phyloP scores from a whole-genome alignment of 495 filamentous ascomycete species.

The Hypoxylon intermedium region DNA sequence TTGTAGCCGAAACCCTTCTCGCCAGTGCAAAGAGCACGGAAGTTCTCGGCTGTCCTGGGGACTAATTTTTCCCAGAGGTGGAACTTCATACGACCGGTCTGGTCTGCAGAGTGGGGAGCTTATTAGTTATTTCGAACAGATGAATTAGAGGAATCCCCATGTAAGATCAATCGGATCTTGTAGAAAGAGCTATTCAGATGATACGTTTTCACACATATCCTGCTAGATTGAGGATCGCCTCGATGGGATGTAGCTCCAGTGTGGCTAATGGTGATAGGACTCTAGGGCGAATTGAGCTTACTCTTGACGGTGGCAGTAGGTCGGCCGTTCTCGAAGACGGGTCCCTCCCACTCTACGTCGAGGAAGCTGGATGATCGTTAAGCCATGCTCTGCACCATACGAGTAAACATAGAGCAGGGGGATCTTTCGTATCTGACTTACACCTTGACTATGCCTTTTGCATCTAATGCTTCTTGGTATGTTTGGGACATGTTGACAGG shows the following conservation, averaged over 20 bases:
- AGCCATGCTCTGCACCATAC: conserved; percentile 15
- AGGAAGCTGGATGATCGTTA: conserved; percentile 50
- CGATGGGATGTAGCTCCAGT: conserved; percentile 1
- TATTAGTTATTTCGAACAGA: conserved; percentile 36
- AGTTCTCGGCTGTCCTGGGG: conserved; percentile 93
- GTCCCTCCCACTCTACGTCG: conserved; percentile 65
- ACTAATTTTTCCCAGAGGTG: conserved; percentile 85
- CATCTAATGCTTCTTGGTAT: conserved; percentile 65
- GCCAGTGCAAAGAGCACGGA: conserved; percentile 90
- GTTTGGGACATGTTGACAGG: conserved; percentile 64
- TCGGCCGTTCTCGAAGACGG: conserved; percentile 65
- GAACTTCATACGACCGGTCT: conserved; percentile 85
- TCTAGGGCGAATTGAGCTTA: conserved; percentile 56
- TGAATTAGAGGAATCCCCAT: not conserved
- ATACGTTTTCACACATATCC: not conserved
- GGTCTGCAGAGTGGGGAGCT: conserved; percentile 57
- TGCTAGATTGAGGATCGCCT: conserved; percentile 15
- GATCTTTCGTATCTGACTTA: conserved; percentile 11
- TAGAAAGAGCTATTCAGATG: not conserved
- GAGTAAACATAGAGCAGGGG: conserved; percentile 23
- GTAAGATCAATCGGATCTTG: conserved; percentile 4
- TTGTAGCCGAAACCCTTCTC: conserved; percentile 87
- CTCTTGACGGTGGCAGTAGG: conserved; percentile 63
- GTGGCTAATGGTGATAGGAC: conserved; percentile 11
- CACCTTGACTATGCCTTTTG: no score